Conservation (phyloP, 2,329 filamentous ascomycete genomes). For the Gaeumannomyces sp. region DNA sequence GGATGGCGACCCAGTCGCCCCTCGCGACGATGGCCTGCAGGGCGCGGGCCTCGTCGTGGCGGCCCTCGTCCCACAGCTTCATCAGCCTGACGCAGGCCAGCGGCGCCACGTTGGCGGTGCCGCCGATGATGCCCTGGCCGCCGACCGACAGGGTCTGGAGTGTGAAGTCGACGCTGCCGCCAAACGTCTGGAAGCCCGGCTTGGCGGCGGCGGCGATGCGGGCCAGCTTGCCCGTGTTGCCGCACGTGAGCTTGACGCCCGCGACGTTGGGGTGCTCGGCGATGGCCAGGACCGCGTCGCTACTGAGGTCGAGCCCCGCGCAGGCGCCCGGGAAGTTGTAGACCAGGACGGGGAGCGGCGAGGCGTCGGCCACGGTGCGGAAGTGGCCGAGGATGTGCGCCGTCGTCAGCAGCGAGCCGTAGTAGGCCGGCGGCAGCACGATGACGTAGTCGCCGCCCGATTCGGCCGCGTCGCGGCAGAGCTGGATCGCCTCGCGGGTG, state of each 20-base stretch:
- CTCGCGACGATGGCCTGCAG: constrained; percentile 44
- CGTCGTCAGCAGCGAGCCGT: constrained; percentile 52
- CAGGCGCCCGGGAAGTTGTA: constrained; percentile 59
- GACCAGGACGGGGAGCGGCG: constrained; percentile 53
- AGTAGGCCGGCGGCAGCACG: constrained; percentile 64
- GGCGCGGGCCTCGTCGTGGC: constrained; percentile 50
- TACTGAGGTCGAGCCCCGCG: constrained; percentile 50
- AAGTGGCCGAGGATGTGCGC: constrained; percentile 57
- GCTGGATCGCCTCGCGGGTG: constrained; percentile 58
- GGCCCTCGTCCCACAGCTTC: constrained; percentile 53
- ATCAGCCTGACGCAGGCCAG: constrained; percentile 55
- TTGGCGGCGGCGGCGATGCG: constrained; percentile 36
- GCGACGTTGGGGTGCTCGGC: constrained; percentile 51
- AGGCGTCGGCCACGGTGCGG: constrained; percentile 49
- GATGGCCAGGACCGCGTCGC: constrained; percentile 48
- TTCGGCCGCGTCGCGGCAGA: constrained; percentile 57
- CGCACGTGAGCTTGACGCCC: constrained; percentile 58
- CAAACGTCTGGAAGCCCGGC: constrained; percentile 57
- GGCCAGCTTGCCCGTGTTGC: constrained; percentile 56
- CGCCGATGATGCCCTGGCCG: constrained; percentile 65
- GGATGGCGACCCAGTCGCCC: constrained; percentile 40
- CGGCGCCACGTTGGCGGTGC: constrained; percentile 62
- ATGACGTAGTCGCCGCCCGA: constrained; percentile 63
- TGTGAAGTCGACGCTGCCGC: constrained; percentile 68
- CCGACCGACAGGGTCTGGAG: constrained; percentile 64